Conservation (phyloP, 495 filamentous ascomycete genomes). For the Xylaria telfairii region DNA sequence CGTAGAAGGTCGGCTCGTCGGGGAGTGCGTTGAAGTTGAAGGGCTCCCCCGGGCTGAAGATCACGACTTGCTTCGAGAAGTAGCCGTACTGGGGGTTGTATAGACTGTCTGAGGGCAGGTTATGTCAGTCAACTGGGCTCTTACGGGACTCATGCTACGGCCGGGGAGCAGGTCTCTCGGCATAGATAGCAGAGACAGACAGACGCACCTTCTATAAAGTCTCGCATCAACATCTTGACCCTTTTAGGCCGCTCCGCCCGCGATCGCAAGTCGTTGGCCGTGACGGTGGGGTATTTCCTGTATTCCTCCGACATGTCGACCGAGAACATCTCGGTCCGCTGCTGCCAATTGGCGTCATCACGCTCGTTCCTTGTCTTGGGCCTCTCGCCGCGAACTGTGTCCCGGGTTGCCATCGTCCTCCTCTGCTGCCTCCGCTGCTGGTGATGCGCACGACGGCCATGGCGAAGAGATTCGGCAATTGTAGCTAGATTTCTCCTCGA, state of each 20-base stretch:
- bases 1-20: slow-evolving; percentile 84
- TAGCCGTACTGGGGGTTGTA: slow-evolving; percentile 99
- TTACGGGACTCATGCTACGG: not conserved
- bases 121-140: slow-evolving; percentile 1
- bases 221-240: slow-evolving; percentile 95
- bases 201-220: slow-evolving; percentile 90
- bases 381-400: slow-evolving; percentile 28
- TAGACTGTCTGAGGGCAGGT: slow-evolving; percentile 71
- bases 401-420: slow-evolving; percentile 36
- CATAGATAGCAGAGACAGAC: not conserved
- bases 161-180: not conserved
- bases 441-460: slow-evolving; percentile 38
- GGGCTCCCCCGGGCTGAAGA: slow-evolving; percentile 91
- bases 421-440: slow-evolving; percentile 37
- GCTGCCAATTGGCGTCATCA: slow-evolving; percentile 74
- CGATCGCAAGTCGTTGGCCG: slow-evolving; percentile 73
- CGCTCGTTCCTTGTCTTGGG: slow-evolving; percentile 29
- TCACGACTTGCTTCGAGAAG: slow-evolving; percentile 96
- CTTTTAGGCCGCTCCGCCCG: slow-evolving; percentile 77
- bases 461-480: slow-evolving; percentile 47
- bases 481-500: slow-evolving; percentile 55
- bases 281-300: slow-evolving; percentile 79
- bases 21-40: slow-evolving; percentile 84
- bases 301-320: slow-evolving; percentile 81
- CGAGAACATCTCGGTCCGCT: slow-evolving; percentile 72